Conservation (phyloP, 768 basidiomycete genomes). For the Roridomyces roridus region DNA sequence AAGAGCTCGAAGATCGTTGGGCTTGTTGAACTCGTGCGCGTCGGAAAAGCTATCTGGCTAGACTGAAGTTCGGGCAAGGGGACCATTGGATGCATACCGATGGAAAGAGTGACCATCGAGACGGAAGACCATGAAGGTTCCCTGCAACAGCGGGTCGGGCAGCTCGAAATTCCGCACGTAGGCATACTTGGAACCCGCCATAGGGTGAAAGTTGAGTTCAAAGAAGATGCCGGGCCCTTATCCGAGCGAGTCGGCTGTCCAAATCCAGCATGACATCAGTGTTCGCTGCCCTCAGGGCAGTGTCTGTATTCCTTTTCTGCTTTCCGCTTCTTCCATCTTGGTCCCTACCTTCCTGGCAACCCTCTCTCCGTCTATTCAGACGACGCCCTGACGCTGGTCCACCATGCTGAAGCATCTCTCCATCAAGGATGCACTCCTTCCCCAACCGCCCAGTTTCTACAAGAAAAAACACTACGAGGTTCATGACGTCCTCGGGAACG, state of each 20-base stretch:
- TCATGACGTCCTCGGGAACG: constrained; percentile 76
- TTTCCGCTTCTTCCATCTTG: not conserved
- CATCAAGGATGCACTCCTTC: constrained; percentile 66
- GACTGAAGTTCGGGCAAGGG: not conserved
- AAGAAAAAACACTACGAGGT: constrained; percentile 88
- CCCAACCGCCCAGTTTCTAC: constrained; percentile 83
- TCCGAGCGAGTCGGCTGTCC: too few species aligned
- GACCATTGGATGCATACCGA: constrained; percentile 52
- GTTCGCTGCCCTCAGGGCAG: too few species aligned
- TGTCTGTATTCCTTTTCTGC: too few species aligned
- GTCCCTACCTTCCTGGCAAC: not conserved
- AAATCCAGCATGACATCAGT: too few species aligned
- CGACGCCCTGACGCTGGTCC: too few species aligned
- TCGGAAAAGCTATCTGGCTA: constrained; percentile 74
- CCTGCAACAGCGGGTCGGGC: constrained; percentile 84
- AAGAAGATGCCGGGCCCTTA: too few species aligned
- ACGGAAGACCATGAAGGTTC: constrained; percentile 83
- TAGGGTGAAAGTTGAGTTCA: constrained; percentile 84
- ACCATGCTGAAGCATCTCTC: constrained; percentile 47
- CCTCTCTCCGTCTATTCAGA: too few species aligned
- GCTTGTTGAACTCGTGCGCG: constrained; percentile 82
- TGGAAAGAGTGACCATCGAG: constrained; percentile 96
- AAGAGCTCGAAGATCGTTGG: constrained; percentile 89
- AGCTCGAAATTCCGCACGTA: constrained; percentile 92
- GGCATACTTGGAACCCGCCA: constrained; percentile 93